Conservation (phyloP, 352 stramenopile species). For the Blastocystis sp. region DNA sequence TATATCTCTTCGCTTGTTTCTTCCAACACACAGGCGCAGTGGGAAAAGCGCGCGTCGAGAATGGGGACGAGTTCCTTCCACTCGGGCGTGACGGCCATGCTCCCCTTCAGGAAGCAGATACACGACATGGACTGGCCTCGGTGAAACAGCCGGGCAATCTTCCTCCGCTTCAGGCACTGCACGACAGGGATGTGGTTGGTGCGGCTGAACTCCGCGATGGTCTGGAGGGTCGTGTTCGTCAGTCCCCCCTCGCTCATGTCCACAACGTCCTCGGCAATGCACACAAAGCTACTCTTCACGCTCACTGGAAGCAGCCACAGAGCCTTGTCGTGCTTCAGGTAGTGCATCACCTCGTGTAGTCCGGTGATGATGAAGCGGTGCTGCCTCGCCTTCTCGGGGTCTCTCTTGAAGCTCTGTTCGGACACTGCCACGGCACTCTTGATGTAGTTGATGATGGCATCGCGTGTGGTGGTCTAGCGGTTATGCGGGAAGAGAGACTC, state of each 20-base stretch:
- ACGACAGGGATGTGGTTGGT: not conserved
- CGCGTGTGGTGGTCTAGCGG: not conserved
- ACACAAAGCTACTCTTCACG: slow-evolving; percentile 3
- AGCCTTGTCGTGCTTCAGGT: slow-evolving; percentile 7
- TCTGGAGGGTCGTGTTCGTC: not conserved
- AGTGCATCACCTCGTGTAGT: slow-evolving; percentile 3
- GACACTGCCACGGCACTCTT: not conserved
- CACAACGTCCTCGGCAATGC: slow-evolving; percentile 17
- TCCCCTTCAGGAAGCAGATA: not conserved
- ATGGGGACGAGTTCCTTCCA: not conserved
- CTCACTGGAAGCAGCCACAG: not conserved
- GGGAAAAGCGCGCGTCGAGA: not conserved
- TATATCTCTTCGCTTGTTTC: not conserved
- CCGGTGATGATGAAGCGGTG: slow-evolving; percentile 10
- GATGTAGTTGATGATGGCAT: not conserved
- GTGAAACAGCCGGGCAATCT: slow-evolving; percentile 5
- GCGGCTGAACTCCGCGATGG: not conserved
- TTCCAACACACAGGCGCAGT: not conserved
- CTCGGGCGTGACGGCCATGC: not conserved
- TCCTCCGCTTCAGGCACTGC: not conserved
- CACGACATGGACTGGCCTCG: slow-evolving; percentile 21
- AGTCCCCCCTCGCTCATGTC: not conserved
- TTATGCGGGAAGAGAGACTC: not conserved
- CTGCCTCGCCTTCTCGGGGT: not conserved
- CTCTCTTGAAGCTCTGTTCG: not conserved